Evolutionary conservation across 768 basidiomycete species (phyloP).

Genomic region (Leccinellum albellum): DNA sequence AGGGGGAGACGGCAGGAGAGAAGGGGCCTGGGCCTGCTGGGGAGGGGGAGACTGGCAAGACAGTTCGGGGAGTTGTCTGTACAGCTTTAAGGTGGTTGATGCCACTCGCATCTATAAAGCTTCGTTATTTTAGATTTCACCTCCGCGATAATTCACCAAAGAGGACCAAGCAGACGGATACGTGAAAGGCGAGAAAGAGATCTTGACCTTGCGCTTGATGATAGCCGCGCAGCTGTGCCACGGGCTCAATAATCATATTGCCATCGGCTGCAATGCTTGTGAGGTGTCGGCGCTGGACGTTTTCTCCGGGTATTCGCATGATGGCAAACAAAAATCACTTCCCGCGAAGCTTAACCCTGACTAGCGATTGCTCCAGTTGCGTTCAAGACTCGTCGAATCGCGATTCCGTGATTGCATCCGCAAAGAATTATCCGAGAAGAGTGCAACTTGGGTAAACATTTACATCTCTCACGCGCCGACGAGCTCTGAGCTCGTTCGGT

Average conservation of each 20-base stretch:
- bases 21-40: constrained; percentile 1
- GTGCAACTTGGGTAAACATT: background rate
- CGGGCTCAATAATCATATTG: constrained; percentile 23
- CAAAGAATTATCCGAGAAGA: background rate
- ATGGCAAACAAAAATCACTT: constrained; percentile 8
- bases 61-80: constrained; percentile 11
- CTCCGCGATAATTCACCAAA: constrained; percentile 24
- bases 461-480: background rate
- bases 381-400: background rate
- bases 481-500: background rate
- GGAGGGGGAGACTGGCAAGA: background rate
- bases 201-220: constrained; percentile 28
- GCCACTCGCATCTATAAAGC: constrained; percentile 22
- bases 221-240: constrained; percentile 32
- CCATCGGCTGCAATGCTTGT: constrained; percentile 26
- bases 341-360: constrained; percentile 27
- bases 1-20: background rate
- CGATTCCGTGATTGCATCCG: background rate
- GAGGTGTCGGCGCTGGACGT: constrained; percentile 28
- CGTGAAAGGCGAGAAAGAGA: constrained; percentile 15
- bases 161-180: constrained; percentile 17
- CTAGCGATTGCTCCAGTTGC: background rate
- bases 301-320: constrained; percentile 22
- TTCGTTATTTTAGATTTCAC: constrained; percentile 16
- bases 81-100: constrained; percentile 20